Percentiles rank a stretch among this genome's conserved stretches.
These are phyloP conservation scores for Saussurea involucrata DNA, from an alignment of 129 eudicot species.

Conservation along the genomic window DNA sequence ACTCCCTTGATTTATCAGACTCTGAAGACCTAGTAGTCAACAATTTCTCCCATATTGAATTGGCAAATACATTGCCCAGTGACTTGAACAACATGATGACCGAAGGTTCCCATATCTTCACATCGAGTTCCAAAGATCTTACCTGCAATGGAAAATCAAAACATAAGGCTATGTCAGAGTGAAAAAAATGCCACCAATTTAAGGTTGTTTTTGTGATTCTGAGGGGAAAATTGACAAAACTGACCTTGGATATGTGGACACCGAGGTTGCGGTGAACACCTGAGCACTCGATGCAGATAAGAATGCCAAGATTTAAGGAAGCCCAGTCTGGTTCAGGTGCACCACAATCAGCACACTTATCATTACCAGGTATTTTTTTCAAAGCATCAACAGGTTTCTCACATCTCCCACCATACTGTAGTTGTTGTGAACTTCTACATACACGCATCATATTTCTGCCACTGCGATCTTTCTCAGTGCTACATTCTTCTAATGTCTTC, in stretches of 20 bases:
- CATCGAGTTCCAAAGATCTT: conserved; percentile 89
- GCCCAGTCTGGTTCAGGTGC: conserved; percentile 99
- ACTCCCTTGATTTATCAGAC: conserved; percentile 57
- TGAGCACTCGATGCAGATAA: conserved; percentile 91
- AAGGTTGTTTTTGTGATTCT: not conserved
- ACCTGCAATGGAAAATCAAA: conserved; percentile 46
- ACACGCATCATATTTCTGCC: conserved; percentile 47
- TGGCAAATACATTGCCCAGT: conserved; percentile 76
- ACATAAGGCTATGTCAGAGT: conserved; percentile 15
- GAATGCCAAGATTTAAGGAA: conserved; percentile 90
- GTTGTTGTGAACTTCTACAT: conserved; percentile 66
- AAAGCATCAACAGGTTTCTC: conserved; percentile 65
- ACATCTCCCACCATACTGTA: conserved; percentile 35
- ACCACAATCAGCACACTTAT: conserved; percentile 96
- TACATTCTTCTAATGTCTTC: conserved; percentile 31
- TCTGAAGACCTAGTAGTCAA: conserved; percentile 58
- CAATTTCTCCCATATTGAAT: conserved; percentile 88
- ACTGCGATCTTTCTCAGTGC: conserved; percentile 37
- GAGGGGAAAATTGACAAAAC: conserved; percentile 8
- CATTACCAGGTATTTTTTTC: conserved; percentile 65
- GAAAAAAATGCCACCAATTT: not conserved
- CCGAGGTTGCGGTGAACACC: conserved; percentile 98
- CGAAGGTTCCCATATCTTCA: conserved; percentile 96
- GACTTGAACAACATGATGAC: conserved; percentile 77
- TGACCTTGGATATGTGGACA: conserved; percentile 89